A percentile compares a stretch with the other conserved stretches of the same genome.
Evolutionary conservation across 2,329 filamentous ascomycete species (phyloP).

Genomic region (Fusarium sp.): DNA sequence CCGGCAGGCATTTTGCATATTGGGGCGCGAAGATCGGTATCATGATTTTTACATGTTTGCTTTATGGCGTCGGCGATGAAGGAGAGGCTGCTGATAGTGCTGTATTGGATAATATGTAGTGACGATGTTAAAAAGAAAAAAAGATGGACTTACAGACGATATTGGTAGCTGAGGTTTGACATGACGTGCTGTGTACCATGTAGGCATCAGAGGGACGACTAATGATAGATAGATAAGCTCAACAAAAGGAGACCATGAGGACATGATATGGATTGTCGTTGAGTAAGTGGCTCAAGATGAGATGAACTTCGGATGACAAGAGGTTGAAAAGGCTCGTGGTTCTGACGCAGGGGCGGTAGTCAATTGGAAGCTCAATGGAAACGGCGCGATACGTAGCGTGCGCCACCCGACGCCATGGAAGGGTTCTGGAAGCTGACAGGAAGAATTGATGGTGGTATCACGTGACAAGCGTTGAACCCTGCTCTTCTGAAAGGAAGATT

Average conservation of each 20-base stretch:
- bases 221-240: neutral
- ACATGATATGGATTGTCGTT: neutral
- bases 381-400: conserved; percentile 1
- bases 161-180: neutral
- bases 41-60: conserved; percentile 5
- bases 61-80: conserved; percentile 1
- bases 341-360: neutral
- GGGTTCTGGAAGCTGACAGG: conserved; percentile 22
- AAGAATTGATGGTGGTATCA: conserved; percentile 7
- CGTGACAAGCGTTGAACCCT: conserved; percentile 7
- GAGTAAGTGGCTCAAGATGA: neutral
- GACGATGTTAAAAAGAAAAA: neutral
- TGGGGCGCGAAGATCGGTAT: conserved; percentile 27
- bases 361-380: neutral
- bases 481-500: neutral
- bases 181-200: neutral
- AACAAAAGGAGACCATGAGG: neutral
- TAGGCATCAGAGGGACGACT: neutral
- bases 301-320: neutral
- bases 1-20: conserved; percentile 33
- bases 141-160: neutral
- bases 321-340: neutral
- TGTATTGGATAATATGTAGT: neutral
- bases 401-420: conserved; percentile 16
- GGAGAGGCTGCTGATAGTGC: neutral